Base-by-base conservation (phyloP, 192 early-diverging fungal species). In the Umbelopsis isabellina region DNA sequence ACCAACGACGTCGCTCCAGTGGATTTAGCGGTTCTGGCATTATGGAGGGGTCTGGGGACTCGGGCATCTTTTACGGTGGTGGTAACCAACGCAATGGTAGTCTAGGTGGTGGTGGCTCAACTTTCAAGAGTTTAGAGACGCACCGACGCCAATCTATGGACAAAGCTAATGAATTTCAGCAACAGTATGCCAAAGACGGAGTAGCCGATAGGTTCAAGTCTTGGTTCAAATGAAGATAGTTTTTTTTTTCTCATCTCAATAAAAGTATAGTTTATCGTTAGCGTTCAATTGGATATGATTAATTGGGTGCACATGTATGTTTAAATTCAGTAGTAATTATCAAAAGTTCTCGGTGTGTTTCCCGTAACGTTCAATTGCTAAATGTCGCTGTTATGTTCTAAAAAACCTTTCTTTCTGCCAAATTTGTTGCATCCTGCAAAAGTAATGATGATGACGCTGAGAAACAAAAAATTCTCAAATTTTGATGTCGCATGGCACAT, bases 171-270 rank as follows among this genome's bases (percentile, higher is more conserved):
- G 45, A 66, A 46, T 66, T 47, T 44, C 65, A 66, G 35, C 65
- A 66, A 33, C 65, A 66, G 7, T 66, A 66, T 18, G 65, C 65
- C 11, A 66, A 30, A 21, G 65, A 66, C 20, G 37, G 65, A 3
- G 37, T 66, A 15, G 44, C 45, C 20, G 65, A 66, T 12, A 46
- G 21, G 20, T 66, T 66, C 65, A 66, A 66, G 65, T 66, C 65
- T 35, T 48, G 41, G 45, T 66, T 66, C 21, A 66, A 22, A 66
- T 66, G 12, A 23, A 41, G 37, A 6, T 4, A 9, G 10, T 41
- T 41, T 41, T 41, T 41, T 4, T 41, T 41, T 41, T 41, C 37
- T 41, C 37, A 41, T 41, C 37, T 41, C 37, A 41, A 41, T 41
- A 41, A 41, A 30, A 41, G 37, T 41, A 9, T 41, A 41, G 37